Evolutionary conservation across 345 rosid species (phyloP).

Genomic region (Geranium rotundifolium): DNA sequence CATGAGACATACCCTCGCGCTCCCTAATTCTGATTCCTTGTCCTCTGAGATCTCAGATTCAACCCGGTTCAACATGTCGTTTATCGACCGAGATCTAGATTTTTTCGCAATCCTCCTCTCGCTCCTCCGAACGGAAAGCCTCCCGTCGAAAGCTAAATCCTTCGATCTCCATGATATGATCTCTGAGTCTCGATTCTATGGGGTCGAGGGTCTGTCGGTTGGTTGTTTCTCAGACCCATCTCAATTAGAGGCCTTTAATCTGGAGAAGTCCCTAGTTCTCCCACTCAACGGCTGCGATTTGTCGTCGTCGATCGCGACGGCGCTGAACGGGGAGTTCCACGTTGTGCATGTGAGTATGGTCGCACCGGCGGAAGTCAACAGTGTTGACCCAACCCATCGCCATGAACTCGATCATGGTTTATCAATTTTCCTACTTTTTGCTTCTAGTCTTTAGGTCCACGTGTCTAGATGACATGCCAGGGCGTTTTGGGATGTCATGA

Average conservation of each 20-base stretch:
- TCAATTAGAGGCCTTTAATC: constrained; percentile 67
- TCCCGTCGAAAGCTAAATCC: constrained; percentile 59
- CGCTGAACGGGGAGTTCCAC: constrained; percentile 50
- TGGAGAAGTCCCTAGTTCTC: constrained; percentile 43
- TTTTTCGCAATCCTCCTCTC: constrained; percentile 66
- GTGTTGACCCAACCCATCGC: constrained; percentile 68
- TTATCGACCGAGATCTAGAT: constrained; percentile 84
- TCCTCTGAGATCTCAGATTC: constrained; percentile 41
- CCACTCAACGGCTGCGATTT: constrained; percentile 63
- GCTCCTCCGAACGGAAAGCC: constrained; percentile 60
- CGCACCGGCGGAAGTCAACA: constrained; percentile 53
- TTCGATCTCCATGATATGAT: constrained; percentile 59
- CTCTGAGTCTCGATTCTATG: constrained; percentile 64
- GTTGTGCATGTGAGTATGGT: constrained; percentile 93
- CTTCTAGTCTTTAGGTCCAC: too few relatives aligned
- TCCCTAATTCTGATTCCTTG: constrained; percentile 55
- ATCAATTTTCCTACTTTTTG: too few relatives aligned
- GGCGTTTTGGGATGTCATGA: too few relatives aligned
- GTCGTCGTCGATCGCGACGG: constrained; percentile 49
- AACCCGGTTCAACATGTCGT: constrained; percentile 22
- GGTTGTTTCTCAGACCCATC: constrained; percentile 47
- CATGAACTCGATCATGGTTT: too few relatives aligned
- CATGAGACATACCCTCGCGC: constrained; percentile 53
- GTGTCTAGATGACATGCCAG: too few relatives aligned
- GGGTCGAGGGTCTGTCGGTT: constrained; percentile 44